Evolutionary conservation across 768 basidiomycete genomes (phyloP), one percentile per base, ranked within the genome.

Genomic region (Kwoniella sp.): DNA sequence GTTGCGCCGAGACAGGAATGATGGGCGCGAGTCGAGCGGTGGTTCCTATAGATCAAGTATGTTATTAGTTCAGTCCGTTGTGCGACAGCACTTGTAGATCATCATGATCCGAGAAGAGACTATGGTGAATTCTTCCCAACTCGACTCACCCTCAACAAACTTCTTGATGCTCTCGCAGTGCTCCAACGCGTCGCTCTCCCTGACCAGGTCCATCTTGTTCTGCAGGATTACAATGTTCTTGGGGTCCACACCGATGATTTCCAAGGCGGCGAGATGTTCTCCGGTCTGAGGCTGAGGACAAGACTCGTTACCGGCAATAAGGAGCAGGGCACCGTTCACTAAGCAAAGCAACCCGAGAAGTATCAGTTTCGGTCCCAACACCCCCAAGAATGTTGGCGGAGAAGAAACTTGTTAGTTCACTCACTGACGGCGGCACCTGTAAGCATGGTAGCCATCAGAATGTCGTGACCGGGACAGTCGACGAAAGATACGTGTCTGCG

Each of bases 361-460:
- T 48, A 47, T 22, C 25, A 11, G 3, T 7, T 38, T 63, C 55
- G 66, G 55, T 58, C 30, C 41, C 5, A 12, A 17, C 26, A 23
- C 55, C 37, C 34, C n/a, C n/a, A n/a, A n/a, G n/a, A n/a, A n/a
- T n/a, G n/a, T n/a, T n/a, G n/a, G n/a, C 34, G 34, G 13, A 7
- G 34, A 11, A 51, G 38, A 50, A 34, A 31, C 26, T 20, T 8
- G 34, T 73, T 25, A 26, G 8, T 22, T n/a, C 17, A 77, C 76
- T 63, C 60, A 77, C 76, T 99, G 85, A 98, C 95, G 11, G 96
- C 96, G 47, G 96, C 96, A 82, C 95, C 96, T 86, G 98, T 98
- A 73, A 99, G 85, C 96, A 99, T 99, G 70, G 95, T 99, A 56
- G 96, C 96, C 96, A 99, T 99, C 82, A 99, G 88, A 88, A 99